These are phyloP conservation scores for Schizochytrium sp. DNA, from an alignment of 108 stramenopile genomes.

Conservation along the genomic window DNA sequence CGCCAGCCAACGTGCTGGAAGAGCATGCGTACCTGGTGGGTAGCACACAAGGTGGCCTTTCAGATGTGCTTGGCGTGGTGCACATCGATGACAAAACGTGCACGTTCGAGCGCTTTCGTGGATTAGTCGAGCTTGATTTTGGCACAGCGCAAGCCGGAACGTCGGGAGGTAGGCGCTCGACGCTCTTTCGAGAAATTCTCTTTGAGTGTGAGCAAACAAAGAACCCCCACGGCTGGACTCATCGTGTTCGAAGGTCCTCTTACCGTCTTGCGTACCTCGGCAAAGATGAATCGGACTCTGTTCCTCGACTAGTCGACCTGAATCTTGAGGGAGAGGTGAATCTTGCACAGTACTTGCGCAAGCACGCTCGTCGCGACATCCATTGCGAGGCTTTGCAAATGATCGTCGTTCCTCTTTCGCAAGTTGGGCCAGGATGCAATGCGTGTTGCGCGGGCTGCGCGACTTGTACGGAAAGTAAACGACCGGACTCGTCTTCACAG, in stretches of 20 bases:
- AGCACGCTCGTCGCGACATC: not conserved
- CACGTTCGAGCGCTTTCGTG: not conserved
- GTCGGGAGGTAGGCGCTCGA: not conserved
- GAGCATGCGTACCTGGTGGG: not conserved
- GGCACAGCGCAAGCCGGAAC: not conserved
- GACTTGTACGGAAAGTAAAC: not conserved
- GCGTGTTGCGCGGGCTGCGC: not conserved
- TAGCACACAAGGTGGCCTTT: not conserved
- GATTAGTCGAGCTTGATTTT: not conserved
- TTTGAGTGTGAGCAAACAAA: not conserved
- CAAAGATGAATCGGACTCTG: not conserved
- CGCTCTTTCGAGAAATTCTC: not conserved
- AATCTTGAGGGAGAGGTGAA: not conserved
- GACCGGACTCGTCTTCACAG: not conserved
- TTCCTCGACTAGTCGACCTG: not conserved
- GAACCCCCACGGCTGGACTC: not conserved
- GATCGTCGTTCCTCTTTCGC: not conserved
- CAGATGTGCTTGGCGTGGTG: not conserved
- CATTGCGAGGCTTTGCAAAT: not conserved
- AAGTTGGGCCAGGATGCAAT: slow-evolving; percentile 7
- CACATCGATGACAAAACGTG: not conserved
- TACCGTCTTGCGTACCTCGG: not conserved
- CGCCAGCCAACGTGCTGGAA: not conserved
- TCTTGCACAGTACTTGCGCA: not conserved
- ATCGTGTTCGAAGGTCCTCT: not conserved